A percentile compares a stretch with the other conserved stretches of the same genome.
Conservation (phyloP, 805 yeast species). For the Pichia ethanolica region DNA sequence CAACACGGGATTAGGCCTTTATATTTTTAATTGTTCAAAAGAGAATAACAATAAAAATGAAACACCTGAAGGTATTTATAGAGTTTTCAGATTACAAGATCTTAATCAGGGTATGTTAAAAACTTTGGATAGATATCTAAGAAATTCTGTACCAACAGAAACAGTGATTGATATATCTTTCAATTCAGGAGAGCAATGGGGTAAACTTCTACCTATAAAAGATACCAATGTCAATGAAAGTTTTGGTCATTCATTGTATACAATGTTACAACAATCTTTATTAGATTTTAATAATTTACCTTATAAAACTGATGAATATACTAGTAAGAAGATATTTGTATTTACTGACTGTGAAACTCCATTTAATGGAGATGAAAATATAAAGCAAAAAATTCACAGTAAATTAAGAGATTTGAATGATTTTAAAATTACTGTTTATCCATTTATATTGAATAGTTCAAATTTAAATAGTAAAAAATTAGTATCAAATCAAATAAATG, state of each 20-base stretch:
- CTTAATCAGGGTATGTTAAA: constrained; percentile 55
- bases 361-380: constrained; percentile 31
- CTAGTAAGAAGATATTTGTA: constrained; percentile 54
- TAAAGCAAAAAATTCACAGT: constrained; percentile 44
- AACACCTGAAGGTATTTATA: constrained; percentile 36
- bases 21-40: constrained; percentile 44
- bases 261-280: constrained; percentile 43
- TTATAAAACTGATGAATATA: constrained; percentile 36
- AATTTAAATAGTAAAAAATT: constrained; percentile 34
- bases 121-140: constrained; percentile 40
- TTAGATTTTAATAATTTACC: constrained; percentile 44
- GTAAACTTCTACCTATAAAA: constrained; percentile 25
- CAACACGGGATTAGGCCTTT: constrained; percentile 68
- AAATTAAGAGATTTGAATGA: constrained; percentile 55
- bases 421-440: constrained; percentile 45
- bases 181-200: constrained; percentile 6
- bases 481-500: constrained; percentile 9
- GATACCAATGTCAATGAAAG: constrained; percentile 16
- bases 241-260: constrained; percentile 30
- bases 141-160: constrained; percentile 27
- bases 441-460: constrained; percentile 49
- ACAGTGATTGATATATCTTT: constrained; percentile 4
- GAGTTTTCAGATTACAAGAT: constrained; percentile 45
- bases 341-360: constrained; percentile 77
- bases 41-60: background rate